Conservation (phyloP, 805 yeast species). For the Cyberlindnera misumaiensis region DNA sequence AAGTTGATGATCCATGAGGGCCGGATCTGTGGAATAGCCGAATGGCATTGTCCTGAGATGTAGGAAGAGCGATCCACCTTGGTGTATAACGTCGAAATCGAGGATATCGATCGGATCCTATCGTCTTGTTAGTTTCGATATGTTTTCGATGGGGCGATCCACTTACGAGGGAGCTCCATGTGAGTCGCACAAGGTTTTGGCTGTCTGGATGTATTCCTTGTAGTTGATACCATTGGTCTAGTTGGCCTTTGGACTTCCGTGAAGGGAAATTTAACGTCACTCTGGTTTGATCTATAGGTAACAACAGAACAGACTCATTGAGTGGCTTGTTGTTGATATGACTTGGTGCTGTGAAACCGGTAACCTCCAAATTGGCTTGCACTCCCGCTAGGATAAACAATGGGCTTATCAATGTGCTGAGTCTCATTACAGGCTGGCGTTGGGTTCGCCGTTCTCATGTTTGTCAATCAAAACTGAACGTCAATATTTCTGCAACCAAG, state of each 20-base stretch:
- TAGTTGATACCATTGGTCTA: constrained; percentile 2
- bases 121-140: not conserved
- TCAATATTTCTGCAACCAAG: too few species aligned
- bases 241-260: constrained; percentile 1
- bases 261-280: constrained; percentile 4
- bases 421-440: too few species aligned
- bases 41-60: constrained; percentile 7
- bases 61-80: constrained; percentile 4
- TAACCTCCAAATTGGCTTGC: not conserved
- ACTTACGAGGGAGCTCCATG: constrained; percentile 19
- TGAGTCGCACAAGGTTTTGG: constrained; percentile 15
- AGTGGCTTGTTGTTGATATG: not conserved
- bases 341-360: not conserved
- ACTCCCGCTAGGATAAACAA: too few species aligned
- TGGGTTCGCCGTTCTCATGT: too few species aligned
- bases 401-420: too few species aligned
- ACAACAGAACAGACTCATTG: too few species aligned
- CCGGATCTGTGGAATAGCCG: constrained; percentile 9
- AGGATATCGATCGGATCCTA: constrained; percentile 15
- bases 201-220: constrained; percentile 1
- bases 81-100: constrained; percentile 9
- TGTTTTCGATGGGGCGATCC: not conserved
- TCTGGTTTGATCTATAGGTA: too few species aligned
- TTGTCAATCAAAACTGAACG: too few species aligned
- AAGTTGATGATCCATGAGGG: constrained; percentile 7